Evolutionary conservation across 2,329 filamentous ascomycete species (phyloP).

Genomic region (Elsinoe ampelina): DNA sequence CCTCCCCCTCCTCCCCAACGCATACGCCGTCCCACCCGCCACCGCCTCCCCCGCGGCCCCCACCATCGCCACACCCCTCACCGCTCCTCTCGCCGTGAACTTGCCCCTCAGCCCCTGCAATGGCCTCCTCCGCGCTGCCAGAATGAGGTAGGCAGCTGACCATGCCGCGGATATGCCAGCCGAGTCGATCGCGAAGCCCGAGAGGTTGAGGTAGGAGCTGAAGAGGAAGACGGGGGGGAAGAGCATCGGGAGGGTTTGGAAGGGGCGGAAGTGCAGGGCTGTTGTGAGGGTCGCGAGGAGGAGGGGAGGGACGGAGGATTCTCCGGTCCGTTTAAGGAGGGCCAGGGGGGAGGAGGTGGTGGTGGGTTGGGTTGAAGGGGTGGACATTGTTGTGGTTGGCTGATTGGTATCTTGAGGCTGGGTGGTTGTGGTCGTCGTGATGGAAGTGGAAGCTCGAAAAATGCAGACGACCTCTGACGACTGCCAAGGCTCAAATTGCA

Average conservation of each 20-base stretch:
- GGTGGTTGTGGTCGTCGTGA: too few species aligned
- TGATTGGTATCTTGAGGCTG: not conserved
- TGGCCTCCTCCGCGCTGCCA: slow-evolving; percentile 48
- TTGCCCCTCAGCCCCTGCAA: slow-evolving; percentile 36
- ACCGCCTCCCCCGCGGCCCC: slow-evolving; percentile 43
- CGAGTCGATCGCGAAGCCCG: slow-evolving; percentile 52
- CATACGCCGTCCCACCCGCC: slow-evolving; percentile 44
- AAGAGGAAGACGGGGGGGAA: slow-evolving; percentile 59
- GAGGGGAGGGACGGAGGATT: slow-evolving; percentile 52
- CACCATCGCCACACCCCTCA: slow-evolving; percentile 44
- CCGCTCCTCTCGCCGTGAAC: slow-evolving; percentile 42
- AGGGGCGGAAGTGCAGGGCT: slow-evolving; percentile 57
- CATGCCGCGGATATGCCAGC: slow-evolving; percentile 56
- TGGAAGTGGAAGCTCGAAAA: too few species aligned
- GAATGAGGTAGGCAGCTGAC: slow-evolving; percentile 55
- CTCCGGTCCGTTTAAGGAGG: slow-evolving; percentile 14
- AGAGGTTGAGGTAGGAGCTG: slow-evolving; percentile 56
- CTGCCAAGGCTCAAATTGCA: too few species aligned
- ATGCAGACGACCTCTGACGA: too few species aligned
- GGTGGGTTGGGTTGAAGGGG: slow-evolving; percentile 18
- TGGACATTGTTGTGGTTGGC: not conserved
- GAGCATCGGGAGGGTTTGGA: slow-evolving; percentile 56
- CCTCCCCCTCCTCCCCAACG: slow-evolving; percentile 37
- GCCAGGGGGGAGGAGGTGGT: slow-evolving; percentile 1
- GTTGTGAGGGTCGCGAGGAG: slow-evolving; percentile 57